Base-by-base conservation (phyloP, 1,139 yeast species). In the Meyerozyma carpophila region DNA sequence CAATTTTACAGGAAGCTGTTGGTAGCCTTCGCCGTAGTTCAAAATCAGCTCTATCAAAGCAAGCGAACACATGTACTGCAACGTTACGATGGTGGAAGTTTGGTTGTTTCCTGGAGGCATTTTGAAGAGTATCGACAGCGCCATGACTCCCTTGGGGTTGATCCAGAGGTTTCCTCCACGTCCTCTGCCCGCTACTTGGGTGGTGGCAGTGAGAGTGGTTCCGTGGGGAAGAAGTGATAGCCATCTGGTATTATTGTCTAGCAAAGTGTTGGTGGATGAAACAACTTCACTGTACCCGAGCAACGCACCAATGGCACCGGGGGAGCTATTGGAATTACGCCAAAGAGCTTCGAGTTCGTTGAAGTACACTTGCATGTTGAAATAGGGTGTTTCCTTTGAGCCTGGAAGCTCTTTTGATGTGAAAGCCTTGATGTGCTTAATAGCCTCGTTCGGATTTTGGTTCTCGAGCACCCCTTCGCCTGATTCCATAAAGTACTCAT, bases 111-210 rank as follows among this genome's bases (percentile, higher is more conserved):
- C 77, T 0, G 77, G 61, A 0, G 91, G 87, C 16, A 88, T 64
- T 43, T 81, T 76, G 49, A 89, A 63, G 6, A 89, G 76, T 1
- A 82, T 76, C 0, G 97, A 88, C 28, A 82, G 79, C 0, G 98
- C 96, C 62, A 90, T 66, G 0, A 90, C 95, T 7, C 99, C 99
- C 32, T 78, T 76, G 1, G 98, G 98, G 52, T 89, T 91, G 24
- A 94, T 83, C 98, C 98, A 94, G 1, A 83, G 83, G 54, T 94
- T 94, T 2, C 94, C 95, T 6, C 97, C 95, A 47, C 99, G 78
- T 1, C 99, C 99, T 42, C 94, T 73, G 1, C 98, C 99, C 0
- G 90, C 78, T 1, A 88, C 82, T 60, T 94, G 99, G 3, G 86
- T 79, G 1, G 93, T 81, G 1, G 94, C 95, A 3, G 84, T 75